Evolutionary conservation across 331 rosid species (phyloP).

Genomic region (Malus hybrid): DNA sequence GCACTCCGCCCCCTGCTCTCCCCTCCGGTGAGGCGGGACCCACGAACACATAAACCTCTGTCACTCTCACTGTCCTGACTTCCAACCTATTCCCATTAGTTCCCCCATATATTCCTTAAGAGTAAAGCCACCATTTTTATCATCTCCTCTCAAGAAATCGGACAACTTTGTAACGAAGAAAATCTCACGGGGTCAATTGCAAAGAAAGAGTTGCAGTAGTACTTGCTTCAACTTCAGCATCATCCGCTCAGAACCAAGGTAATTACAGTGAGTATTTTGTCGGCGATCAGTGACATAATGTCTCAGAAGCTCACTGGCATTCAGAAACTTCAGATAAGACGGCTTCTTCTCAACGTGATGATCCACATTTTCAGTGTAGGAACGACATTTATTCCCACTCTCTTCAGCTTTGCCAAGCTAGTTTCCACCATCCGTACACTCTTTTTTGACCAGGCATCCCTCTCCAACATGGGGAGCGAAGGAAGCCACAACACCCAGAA

Average conservation of each 20-base stretch:
- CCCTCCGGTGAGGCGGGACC: background rate
- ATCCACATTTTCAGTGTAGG: too few relatives aligned
- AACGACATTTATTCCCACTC: too few relatives aligned
- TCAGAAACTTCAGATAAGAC: slow-evolving; percentile 62
- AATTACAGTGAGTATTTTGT: slow-evolving; percentile 73
- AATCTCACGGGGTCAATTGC: slow-evolving; percentile 45
- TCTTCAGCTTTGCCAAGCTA: too few relatives aligned
- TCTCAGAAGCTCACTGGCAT: slow-evolving; percentile 93
- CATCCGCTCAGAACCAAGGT: slow-evolving; percentile 91
- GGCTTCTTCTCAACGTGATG: slow-evolving; percentile 69
- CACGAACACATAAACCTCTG: background rate
- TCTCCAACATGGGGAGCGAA: too few relatives aligned
- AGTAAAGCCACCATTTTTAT: too few relatives aligned
- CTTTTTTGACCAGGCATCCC: too few relatives aligned
- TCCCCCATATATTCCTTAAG: too few relatives aligned
- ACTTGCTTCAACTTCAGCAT: slow-evolving; percentile 65
- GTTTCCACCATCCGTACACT: too few relatives aligned
- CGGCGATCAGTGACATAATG: slow-evolving; percentile 68
- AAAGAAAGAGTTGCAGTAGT: slow-evolving; percentile 60
- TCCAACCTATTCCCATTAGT: too few relatives aligned
- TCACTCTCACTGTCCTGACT: too few relatives aligned
- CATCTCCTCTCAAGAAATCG: too few relatives aligned
- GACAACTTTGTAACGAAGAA: background rate
- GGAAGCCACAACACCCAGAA: too few relatives aligned
- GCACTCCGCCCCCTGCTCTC: background rate